Conservation (phyloP, 2,329 filamentous ascomycete species). For the Colletotrichum sp. region DNA sequence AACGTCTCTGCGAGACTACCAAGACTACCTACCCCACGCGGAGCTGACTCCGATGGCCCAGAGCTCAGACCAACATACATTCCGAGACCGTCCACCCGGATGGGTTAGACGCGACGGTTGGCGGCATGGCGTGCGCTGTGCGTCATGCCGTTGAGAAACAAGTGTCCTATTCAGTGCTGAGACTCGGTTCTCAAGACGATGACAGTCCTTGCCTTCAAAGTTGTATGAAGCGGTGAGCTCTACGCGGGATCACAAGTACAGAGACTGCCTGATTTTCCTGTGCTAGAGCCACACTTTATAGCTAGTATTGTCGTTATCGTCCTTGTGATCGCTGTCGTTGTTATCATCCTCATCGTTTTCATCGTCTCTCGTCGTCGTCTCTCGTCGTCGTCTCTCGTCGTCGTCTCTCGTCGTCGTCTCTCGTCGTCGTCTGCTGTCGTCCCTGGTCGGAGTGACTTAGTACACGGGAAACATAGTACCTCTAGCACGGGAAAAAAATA, state of each 20-base stretch:
- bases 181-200: not conserved
- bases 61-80: not conserved
- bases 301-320: too few relatives aligned
- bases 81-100: not conserved
- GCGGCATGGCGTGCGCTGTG: not conserved
- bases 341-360: too few relatives aligned
- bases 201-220: not conserved
- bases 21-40: not conserved
- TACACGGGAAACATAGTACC: too few relatives aligned
- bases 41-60: not conserved
- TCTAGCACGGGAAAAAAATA: too few relatives aligned
- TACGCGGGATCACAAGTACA: fast-evolving
- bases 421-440: too few relatives aligned
- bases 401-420: too few relatives aligned
- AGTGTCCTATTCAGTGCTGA: not conserved
- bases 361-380: too few relatives aligned
- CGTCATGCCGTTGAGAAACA: conserved; percentile 1
- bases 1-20: not conserved
- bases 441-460: too few relatives aligned
- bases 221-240: not conserved
- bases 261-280: too few relatives aligned
- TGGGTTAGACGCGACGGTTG: not conserved
- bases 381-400: too few relatives aligned
- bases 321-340: too few relatives aligned
- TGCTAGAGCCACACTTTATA: too few relatives aligned